A percentile compares a stretch with the other conserved stretches of the same genome.
These are phyloP conservation scores for Mycena citricolor DNA, from an alignment of 1,284 basidiomycete genomes.

Conservation along the genomic window DNA sequence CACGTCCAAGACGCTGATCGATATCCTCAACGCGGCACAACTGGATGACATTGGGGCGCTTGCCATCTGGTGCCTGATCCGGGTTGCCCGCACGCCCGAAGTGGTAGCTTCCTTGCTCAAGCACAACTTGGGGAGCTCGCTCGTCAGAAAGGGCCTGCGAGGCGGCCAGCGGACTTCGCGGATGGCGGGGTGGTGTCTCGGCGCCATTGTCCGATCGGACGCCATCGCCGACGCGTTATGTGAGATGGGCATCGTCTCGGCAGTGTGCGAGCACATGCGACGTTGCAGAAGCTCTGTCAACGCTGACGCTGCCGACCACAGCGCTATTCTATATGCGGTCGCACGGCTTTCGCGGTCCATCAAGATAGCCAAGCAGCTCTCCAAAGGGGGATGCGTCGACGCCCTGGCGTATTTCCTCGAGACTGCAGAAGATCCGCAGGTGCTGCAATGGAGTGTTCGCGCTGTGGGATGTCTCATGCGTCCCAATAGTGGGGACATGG, in stretches of 20 bases:
- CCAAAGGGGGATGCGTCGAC: slow-evolving; percentile 24
- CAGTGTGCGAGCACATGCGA: slow-evolving; percentile 24
- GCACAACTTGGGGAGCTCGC: slow-evolving; percentile 23
- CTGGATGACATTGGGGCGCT: slow-evolving; percentile 25
- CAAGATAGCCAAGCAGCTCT: slow-evolving; percentile 27
- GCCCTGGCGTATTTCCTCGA: slow-evolving; percentile 23
- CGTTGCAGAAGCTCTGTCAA: slow-evolving; percentile 11
- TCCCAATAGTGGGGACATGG: slow-evolving; percentile 29
- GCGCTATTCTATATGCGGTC: slow-evolving; percentile 25
- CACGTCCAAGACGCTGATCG: slow-evolving; percentile 25
- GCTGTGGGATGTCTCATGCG: slow-evolving; percentile 30
- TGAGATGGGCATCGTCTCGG: slow-evolving; percentile 19
- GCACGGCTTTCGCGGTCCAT: slow-evolving; percentile 29
- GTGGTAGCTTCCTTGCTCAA: slow-evolving; percentile 27
- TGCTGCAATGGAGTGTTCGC: slow-evolving; percentile 27
- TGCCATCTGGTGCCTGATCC: slow-evolving; percentile 28
- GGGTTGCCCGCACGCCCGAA: slow-evolving; percentile 27
- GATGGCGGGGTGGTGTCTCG: slow-evolving; percentile 28
- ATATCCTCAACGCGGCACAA: slow-evolving; percentile 24
- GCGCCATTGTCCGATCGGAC: slow-evolving; percentile 26
- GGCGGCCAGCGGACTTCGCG: slow-evolving; percentile 19
- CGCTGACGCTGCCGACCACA: slow-evolving; percentile 19
- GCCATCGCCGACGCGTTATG: slow-evolving; percentile 26
- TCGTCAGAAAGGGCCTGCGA: slow-evolving; percentile 23
- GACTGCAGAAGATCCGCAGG: slow-evolving; percentile 23